Percentiles rank a stretch among this genome's conserved stretches.
Conservation (phyloP, 2,329 filamentous ascomycete genomes). For the Fusarium palustre region DNA sequence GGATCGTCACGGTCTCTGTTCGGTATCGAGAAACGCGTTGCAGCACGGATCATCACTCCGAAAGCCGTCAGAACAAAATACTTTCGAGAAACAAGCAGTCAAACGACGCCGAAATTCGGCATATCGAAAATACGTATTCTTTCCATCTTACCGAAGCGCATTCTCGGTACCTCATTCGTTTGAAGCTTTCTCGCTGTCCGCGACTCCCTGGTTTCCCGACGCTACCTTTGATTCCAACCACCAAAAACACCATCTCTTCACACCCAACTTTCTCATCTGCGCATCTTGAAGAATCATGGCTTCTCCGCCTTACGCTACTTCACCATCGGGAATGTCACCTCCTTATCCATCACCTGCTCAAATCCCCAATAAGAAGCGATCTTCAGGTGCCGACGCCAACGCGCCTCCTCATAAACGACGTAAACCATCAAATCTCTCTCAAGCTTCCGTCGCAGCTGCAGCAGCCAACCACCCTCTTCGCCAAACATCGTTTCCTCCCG, state of each 20-base stretch:
- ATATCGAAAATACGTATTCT: constrained; percentile 24
- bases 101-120: constrained; percentile 3
- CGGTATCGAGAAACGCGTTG: constrained; percentile 27
- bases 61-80: constrained; percentile 21
- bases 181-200: not conserved
- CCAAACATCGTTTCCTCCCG: constrained; percentile 84
- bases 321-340: constrained; percentile 66
- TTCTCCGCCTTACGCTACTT: constrained; percentile 65
- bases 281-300: constrained; percentile 56
- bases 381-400: constrained; percentile 64
- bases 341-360: constrained; percentile 65
- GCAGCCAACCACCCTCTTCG: constrained; percentile 74
- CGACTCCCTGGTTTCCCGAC: not conserved
- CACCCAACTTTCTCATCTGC: not conserved
- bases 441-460: constrained; percentile 61
- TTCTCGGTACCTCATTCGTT: not conserved
- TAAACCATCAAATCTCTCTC: constrained; percentile 74
- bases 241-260: not conserved
- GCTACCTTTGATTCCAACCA: not conserved
- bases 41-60: constrained; percentile 29
- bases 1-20: constrained; percentile 19
- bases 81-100: not conserved
- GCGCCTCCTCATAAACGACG: constrained; percentile 71
- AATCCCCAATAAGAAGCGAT: constrained; percentile 69
- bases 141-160: not conserved